These are phyloP conservation scores for Plasmopara viticola DNA, from an alignment of 352 stramenopile species.

Conservation along the genomic window DNA sequence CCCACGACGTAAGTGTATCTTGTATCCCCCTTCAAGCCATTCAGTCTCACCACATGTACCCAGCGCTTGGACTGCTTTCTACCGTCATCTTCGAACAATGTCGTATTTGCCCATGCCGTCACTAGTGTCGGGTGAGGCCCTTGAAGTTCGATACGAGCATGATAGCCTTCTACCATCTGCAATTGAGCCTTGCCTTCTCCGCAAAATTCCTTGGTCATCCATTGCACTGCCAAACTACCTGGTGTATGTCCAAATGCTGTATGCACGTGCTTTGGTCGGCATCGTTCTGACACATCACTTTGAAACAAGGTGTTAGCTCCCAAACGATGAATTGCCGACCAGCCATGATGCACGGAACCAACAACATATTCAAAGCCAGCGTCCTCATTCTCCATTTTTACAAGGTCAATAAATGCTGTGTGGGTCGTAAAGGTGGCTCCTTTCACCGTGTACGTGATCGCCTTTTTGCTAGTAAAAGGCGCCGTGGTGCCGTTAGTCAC, in stretches of 20 bases:
- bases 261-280: constrained; percentile 76
- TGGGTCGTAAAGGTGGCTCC: constrained; percentile 59
- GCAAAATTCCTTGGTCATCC: constrained; percentile 66
- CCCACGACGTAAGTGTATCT: constrained; percentile 83
- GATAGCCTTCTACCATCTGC: constrained; percentile 54
- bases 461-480: constrained; percentile 36
- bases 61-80: constrained; percentile 48
- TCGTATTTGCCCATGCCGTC: constrained; percentile 43
- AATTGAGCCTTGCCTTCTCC: constrained; percentile 36
- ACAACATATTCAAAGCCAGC: constrained; percentile 63
- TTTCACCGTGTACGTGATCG: constrained; percentile 48
- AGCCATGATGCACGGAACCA: constrained; percentile 72
- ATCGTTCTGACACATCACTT: constrained; percentile 38
- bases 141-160: constrained; percentile 34
- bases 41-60: constrained; percentile 65
- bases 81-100: constrained; percentile 62
- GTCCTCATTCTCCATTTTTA: constrained; percentile 5
- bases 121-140: constrained; percentile 29
- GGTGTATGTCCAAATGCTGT: constrained; percentile 59
- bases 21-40: constrained; percentile 50
- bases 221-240: constrained; percentile 67
- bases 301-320: constrained; percentile 43
- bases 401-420: constrained; percentile 52
- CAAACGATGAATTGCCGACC: constrained; percentile 58
- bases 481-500: constrained; percentile 7